Evolutionary conservation across 768 basidiomycete genomes (phyloP).

Genomic region (Podaxis pistillaris): DNA sequence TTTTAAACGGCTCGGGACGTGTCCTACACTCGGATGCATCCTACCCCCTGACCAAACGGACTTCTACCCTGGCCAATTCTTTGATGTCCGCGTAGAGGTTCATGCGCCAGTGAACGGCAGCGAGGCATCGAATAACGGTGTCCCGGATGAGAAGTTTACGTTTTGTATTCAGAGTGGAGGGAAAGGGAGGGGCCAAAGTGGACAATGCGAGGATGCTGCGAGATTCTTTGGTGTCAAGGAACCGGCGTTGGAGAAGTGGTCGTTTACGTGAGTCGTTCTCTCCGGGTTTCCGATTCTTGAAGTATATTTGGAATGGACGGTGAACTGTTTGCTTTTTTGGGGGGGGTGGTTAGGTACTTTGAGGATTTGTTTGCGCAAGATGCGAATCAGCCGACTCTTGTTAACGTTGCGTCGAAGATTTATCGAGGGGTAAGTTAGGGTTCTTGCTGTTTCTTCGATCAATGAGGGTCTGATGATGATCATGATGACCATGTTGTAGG

Average conservation of each 20-base stretch:
- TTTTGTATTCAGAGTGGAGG: conserved; percentile 36
- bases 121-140: conserved; percentile 33
- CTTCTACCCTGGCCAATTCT: conserved; percentile 40
- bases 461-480: not conserved
- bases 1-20: conserved; percentile 39
- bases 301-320: not conserved
- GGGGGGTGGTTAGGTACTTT: conserved; percentile 29
- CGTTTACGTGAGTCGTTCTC: conserved; percentile 32
- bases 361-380: conserved; percentile 44
- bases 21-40: conserved; percentile 42
- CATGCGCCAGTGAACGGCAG: conserved; percentile 42
- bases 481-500: conserved; percentile 17
- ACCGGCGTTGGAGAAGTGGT: conserved; percentile 37
- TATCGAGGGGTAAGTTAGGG: conserved; percentile 35
- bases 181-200: conserved; percentile 1
- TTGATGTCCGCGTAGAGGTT: conserved; percentile 42
- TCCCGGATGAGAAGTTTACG: conserved; percentile 37
- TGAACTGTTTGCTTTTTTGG: not conserved
- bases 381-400: conserved; percentile 28
- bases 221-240: conserved; percentile 34
- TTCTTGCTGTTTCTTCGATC: not conserved
- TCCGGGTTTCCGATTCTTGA: not conserved
- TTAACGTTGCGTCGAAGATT: conserved; percentile 43
- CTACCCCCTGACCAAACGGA: conserved; percentile 46
- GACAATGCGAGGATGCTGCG: conserved; percentile 30